Percentiles rank a stretch among this genome's conserved stretches.
Conservation (phyloP, 805 yeast species). For the Saccharomycopsis capsularis region DNA sequence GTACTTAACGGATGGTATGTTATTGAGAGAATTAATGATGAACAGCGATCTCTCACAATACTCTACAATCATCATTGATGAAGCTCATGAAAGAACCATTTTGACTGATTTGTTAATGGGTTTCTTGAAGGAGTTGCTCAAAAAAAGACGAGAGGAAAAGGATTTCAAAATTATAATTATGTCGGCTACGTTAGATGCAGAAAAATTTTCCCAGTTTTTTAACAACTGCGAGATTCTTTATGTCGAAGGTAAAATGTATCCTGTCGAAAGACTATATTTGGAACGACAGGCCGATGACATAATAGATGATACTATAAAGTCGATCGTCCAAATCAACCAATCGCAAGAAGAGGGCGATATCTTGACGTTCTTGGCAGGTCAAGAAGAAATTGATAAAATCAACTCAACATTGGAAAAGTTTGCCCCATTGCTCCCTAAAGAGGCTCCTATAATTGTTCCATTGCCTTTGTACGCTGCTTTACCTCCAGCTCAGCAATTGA, state of each 20-base stretch:
- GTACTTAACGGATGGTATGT: slow-evolving; percentile 96
- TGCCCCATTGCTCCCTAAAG: slow-evolving; percentile 60
- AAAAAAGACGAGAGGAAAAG: slow-evolving; percentile 38
- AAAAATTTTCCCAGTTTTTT: slow-evolving; percentile 72
- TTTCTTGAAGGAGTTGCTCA: slow-evolving; percentile 63
- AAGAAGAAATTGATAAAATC: slow-evolving; percentile 91
- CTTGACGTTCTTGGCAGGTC: slow-evolving; percentile 91
- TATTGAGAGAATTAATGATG: slow-evolving; percentile 81
- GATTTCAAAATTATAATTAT: slow-evolving; percentile 70
- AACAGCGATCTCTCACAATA: slow-evolving; percentile 59
- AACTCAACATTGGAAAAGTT: slow-evolving; percentile 52
- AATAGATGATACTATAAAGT: slow-evolving; percentile 68
- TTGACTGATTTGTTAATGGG: slow-evolving; percentile 87
- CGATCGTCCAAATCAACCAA: slow-evolving; percentile 71
- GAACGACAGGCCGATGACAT: slow-evolving; percentile 66
- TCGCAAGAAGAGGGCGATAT: slow-evolving; percentile 85
- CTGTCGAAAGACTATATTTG: slow-evolving; percentile 69
- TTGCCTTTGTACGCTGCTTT: slow-evolving; percentile 91
- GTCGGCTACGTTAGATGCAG: slow-evolving; percentile 97
- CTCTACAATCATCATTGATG: slow-evolving; percentile 79
- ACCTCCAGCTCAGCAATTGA: slow-evolving; percentile 75
- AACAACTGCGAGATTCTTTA: slow-evolving; percentile 72
- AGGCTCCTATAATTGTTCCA: slow-evolving; percentile 69
- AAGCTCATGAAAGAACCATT: slow-evolving; percentile 95
- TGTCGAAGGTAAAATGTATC: slow-evolving; percentile 85